A percentile compares a stretch with the other conserved stretches of the same genome.
Conservation (phyloP, 306 rosid species). For the Trichosanthes truncata region DNA sequence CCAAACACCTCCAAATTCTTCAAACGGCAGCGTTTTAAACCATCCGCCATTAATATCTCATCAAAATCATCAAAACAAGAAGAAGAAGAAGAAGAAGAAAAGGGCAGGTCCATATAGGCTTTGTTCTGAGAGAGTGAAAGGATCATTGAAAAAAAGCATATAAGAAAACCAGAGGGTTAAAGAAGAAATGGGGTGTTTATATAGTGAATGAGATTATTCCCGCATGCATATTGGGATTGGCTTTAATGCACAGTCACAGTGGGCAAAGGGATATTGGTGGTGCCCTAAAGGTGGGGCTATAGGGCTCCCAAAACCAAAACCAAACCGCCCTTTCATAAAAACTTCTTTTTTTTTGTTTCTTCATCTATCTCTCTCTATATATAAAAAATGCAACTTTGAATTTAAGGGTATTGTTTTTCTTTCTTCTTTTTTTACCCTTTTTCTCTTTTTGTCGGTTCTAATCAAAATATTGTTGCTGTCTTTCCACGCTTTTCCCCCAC, state of each 20-base stretch:
- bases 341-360: background rate
- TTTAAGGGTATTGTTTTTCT: background rate
- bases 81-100: background rate
- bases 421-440: background rate
- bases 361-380: background rate
- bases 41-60: background rate
- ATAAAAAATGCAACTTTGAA: background rate
- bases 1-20: background rate
- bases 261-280: background rate
- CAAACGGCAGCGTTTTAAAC: background rate
- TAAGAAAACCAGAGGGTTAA: too few species aligned
- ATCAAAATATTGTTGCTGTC: background rate
- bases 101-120: background rate
- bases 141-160: too few species aligned
- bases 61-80: background rate
- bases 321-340: background rate
- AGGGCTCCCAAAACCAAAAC: background rate
- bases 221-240: conserved; percentile 60
- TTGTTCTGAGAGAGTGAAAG: background rate
- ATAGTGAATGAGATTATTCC: conserved; percentile 34
- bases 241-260: too few species aligned
- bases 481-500: background rate
- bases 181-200: background rate
- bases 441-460: background rate
- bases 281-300: conserved; percentile 5